Conservation (phyloP, 2,329 filamentous ascomycete genomes). For the Epichloe scottii region DNA sequence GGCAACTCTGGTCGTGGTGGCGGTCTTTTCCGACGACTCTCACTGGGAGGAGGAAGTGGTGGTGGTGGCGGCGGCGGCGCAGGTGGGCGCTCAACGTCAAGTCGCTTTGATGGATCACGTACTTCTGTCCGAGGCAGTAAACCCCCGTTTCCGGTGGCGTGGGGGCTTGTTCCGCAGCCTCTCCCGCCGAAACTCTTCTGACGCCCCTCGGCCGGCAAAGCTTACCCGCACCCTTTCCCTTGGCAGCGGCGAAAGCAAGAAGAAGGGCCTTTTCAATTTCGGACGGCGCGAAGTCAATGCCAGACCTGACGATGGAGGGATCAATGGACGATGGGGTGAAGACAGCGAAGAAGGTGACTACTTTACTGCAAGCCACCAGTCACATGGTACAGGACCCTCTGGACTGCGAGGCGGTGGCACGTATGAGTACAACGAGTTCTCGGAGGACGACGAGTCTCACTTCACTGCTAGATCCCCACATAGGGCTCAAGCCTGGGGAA, state of each 20-base stretch:
- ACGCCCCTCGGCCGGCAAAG: conserved; percentile 25
- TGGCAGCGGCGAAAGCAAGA: conserved; percentile 38
- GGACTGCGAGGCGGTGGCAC: conserved; percentile 29
- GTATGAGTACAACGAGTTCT: conserved; percentile 32
- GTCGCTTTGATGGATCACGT: conserved; percentile 25
- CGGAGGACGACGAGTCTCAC: conserved; percentile 42
- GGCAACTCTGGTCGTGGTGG: conserved; percentile 11
- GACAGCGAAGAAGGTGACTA: conserved; percentile 29
- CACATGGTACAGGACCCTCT: conserved; percentile 12
- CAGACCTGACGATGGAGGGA: conserved; percentile 35
- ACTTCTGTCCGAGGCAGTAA: conserved; percentile 29
- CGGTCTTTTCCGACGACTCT: conserved; percentile 34
- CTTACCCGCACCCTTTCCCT: conserved; percentile 50
- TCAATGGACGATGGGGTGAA: conserved; percentile 41
- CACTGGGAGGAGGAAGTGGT: conserved; percentile 9
- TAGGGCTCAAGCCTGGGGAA: conserved; percentile 18
- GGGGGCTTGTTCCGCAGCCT: conserved; percentile 34
- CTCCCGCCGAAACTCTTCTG: conserved; percentile 21
- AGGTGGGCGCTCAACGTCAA: conserved; percentile 21
- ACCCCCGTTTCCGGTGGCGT: conserved; percentile 35
- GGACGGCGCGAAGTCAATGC: conserved; percentile 27
- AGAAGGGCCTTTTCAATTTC: conserved; percentile 29
- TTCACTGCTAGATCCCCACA: conserved; percentile 34
- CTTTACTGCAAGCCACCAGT: conserved; percentile 11
- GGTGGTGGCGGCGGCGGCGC: conserved; percentile 6